Evolutionary conservation across 495 filamentous ascomycete genomes (phyloP), one percentile per base, ranked within the genome.

Genomic region (Talaromyces trachyspermus): DNA sequence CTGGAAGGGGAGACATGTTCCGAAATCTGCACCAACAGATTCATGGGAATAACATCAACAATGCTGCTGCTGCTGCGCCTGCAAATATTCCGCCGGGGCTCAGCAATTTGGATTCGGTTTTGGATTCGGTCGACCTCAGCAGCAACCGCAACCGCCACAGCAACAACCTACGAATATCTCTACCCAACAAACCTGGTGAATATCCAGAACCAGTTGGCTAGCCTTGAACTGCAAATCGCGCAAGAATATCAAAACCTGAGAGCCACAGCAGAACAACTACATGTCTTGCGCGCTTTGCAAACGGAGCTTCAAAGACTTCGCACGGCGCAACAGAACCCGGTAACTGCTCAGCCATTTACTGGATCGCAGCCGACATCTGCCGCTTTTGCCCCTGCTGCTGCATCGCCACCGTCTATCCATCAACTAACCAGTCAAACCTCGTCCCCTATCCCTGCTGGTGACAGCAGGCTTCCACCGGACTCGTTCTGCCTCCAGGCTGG

Each of bases 401-500:
- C 61, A 56, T 49, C 39, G 49, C 15, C 54, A 56, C 27, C 54
- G 57, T 44, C 58, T 66, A 49, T 63, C 65, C 35, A 46, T 63
- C 25, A 22, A 25, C 3, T 26, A 10, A 47, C 69, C n/a, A 58
- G 55, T 46, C 63, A 64, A 11, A 49, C 50, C 3, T 46, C 60
- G 9, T 53, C 63, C 29, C 63, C 79, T 6, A 72, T 89, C 46
- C 70, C 74, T 18, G 63, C 84, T 11, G 85, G 83, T 15, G 82
- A 86, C 56, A 58, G 77, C 18, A 78, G 84, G 33, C 67, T 91
- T 15, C 87, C 87, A 2, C 76, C 81, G 30, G 88, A 7, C 68
- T 91, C 11, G 76, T 65, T 10, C 77, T 94, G 23, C 88, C 88
- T 2, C 69, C 75, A 32, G 87, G 87, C 5, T 94, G 87, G 87